Conservation (phyloP, 2,329 filamentous ascomycete species). For the Xylariaceae sp. region DNA sequence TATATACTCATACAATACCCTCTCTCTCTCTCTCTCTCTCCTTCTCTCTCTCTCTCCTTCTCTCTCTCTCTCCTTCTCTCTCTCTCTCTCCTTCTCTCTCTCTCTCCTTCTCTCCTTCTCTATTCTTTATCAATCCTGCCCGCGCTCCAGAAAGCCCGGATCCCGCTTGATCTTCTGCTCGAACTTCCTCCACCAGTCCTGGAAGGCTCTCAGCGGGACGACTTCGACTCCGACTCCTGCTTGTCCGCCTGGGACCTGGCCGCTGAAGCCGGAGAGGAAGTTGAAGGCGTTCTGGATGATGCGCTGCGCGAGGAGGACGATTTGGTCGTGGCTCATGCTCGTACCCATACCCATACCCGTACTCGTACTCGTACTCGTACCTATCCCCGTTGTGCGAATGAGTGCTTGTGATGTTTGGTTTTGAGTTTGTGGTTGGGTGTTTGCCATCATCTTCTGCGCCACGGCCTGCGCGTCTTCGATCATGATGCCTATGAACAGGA, state of each 20-base stretch:
- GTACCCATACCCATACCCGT: background rate
- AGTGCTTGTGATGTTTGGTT: slow-evolving; percentile 3
- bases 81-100: too few species aligned
- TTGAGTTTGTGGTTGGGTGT: slow-evolving; percentile 24
- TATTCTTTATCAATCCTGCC: slow-evolving; percentile 36
- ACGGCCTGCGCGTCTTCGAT: slow-evolving; percentile 74
- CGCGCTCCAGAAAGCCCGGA: slow-evolving; percentile 80
- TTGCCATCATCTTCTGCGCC: slow-evolving; percentile 41
- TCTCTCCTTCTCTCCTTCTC: background rate
- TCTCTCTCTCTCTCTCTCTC: too few species aligned
- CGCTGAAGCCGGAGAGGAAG: slow-evolving; percentile 83
- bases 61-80: too few species aligned
- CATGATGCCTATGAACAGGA: slow-evolving; percentile 76
- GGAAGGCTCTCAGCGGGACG: slow-evolving; percentile 89
- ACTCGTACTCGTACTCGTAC: background rate
- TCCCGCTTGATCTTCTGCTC: slow-evolving; percentile 80
- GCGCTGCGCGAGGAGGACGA: slow-evolving; percentile 66
- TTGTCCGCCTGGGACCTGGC: too few species aligned
- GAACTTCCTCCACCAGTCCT: slow-evolving; percentile 98
- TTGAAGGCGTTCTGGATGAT: slow-evolving; percentile 98
- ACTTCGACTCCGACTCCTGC: slow-evolving; percentile 68
- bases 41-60: too few species aligned
- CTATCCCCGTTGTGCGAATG: background rate
- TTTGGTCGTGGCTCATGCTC: slow-evolving; percentile 11
- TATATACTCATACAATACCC: too few species aligned